phyloP scores from a whole-genome alignment of 805 yeast species.

The Cyberlindnera maclurae region DNA sequence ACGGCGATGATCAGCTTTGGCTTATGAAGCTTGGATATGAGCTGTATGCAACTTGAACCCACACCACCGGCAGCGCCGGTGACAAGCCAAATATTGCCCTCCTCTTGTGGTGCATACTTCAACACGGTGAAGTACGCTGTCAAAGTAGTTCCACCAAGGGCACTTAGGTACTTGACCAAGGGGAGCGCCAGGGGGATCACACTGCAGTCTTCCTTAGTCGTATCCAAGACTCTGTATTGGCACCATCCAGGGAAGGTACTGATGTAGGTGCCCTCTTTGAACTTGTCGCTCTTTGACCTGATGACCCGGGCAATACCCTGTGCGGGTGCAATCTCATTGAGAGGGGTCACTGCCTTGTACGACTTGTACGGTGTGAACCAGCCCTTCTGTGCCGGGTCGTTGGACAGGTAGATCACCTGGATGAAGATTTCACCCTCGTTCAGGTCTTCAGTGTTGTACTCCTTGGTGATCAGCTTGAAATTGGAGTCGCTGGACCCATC shows the following conservation, averaged over 20 bases:
- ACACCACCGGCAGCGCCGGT: conserved; percentile 71
- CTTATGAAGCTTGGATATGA: conserved; percentile 44
- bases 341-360: conserved; percentile 26
- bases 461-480: conserved; percentile 21
- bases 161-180: conserved; percentile 36
- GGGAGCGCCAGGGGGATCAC: not conserved
- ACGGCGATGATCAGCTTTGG: conserved; percentile 52
- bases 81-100: conserved; percentile 38
- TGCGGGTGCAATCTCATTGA: conserved; percentile 37
- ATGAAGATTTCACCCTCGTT: conserved; percentile 34
- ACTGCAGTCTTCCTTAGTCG: conserved; percentile 21
- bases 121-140: conserved; percentile 53
- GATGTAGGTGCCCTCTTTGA: conserved; percentile 36
- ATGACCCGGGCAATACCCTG: conserved; percentile 46
- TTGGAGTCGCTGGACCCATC: conserved; percentile 22
- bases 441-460: conserved; percentile 16
- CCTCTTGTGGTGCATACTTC: conserved; percentile 36
- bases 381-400: conserved; percentile 58
- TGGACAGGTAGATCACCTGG: conserved; percentile 40
- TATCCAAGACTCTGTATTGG: conserved; percentile 33
- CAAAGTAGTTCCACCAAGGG: conserved; percentile 48
- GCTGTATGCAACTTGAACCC: conserved; percentile 49
- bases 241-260: conserved; percentile 38
- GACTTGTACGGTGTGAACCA: conserved; percentile 36
- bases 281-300: conserved; percentile 35